Base-by-base conservation (phyloP, 192 early-diverging fungal genomes). In the Coemansia sp. region DNA sequence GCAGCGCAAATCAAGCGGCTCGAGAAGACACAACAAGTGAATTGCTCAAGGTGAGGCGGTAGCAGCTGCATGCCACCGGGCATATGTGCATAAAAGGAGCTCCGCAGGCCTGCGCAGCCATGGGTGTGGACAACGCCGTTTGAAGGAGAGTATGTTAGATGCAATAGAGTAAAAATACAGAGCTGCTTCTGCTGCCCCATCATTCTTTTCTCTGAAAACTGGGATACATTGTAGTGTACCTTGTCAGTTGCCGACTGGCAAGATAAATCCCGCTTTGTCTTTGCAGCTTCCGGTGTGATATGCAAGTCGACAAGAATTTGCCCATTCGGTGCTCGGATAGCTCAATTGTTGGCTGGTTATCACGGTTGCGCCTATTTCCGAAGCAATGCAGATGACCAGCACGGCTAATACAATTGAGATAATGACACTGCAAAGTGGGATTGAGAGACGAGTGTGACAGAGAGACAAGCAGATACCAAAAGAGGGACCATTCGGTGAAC, bases 271-370 rank as follows among this genome's bases (percentile, higher is more conserved):
- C 12, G 15, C 40, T 44, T 44, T 44, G 40, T 15, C 40, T 48
- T 48, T 48, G 42, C n/a, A 12, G 14, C n/a, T 46, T 46, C 14
- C 15, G 19, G 19, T 19, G 19, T 20, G 47, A 2, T 19, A 48
- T 48, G 47, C 47, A 48, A n/a, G n/a, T 20, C n/a, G n/a, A 48
- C 47, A 20, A 20, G 7, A 1, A 19, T 48, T 20, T 8, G 19
- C 22, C 42, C 57, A 58, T 25, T 58, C 57, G 57, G 57, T 42
- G 57, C 37, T 58, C 37, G 40, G 57, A 42, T 42, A 5, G 20
- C 20, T 58, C 34, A 31, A 42, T 58, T 58, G 57, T 58, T 26
- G 17, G 36, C 21, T 38, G 57, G 36, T 58, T 58, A 40, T 40
- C 37, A 42, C 23, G 15, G 37, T 58, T 22, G 57, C 11, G 3